Base-by-base conservation (phyloP, 148 eudicot species). In the Simmondsia chinensis region DNA sequence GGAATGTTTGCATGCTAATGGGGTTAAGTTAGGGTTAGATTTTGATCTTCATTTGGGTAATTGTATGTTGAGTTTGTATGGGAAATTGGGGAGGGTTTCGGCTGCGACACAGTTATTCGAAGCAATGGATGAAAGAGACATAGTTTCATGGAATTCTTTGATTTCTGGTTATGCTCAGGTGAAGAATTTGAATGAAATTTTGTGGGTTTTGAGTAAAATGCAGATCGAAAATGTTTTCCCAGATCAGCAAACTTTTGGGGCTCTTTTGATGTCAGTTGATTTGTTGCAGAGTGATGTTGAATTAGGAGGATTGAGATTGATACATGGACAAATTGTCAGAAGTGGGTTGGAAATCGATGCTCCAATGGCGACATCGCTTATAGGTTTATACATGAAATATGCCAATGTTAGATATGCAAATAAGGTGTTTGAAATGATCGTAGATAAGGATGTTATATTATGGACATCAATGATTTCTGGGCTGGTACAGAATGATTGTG, bases 381-480 rank as follows among this genome's bases (percentile, higher is more conserved):
- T 83, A 29, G 61, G 30, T 14, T 54, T 81, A 53, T 84, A 80
- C 54, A 60, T 74, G 14, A 84, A 64, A 59, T 60, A 45, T 52
- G 77, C 87, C 48, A 52, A 61, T 31, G 13, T 61, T 13, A 54
- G 63, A 28, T 41, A 52, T 59, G 87, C 91, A 6, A 73, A 56
- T 50, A 53, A 13, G 48, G 46, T 89, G 20, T 85, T 79, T 50
- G 76, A 71, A 38, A 57, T 41, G 24, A 59, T 71, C 31, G 33
- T 22, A 4, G 74, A 76, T 20, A 89, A 76, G 60, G 95, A 89
- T 60, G 68, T 58, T 25, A 60, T 89, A 23, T 59, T 69, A 25
- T 85, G 93, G 87, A 81, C 93, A 14, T 46, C 93, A 9, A 71
- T 89, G 82, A 82, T 89, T 33, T 76, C 97, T n/a, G 88, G 88